Conservation (phyloP, 1,284 basidiomycete genomes). For the Ceratorhiza oryzae-sativae region DNA sequence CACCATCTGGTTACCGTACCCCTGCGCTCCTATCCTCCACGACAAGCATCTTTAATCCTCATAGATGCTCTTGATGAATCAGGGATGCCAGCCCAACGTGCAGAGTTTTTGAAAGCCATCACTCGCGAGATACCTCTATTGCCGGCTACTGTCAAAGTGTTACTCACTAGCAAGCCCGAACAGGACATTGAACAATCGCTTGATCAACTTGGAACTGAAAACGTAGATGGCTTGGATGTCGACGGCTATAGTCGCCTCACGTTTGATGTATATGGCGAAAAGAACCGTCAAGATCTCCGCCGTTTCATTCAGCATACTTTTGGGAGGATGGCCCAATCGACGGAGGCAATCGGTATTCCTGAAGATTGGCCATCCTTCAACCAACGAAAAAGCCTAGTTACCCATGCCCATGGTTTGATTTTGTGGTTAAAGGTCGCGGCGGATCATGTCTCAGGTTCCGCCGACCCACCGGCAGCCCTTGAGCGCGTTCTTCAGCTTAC, state of each 20-base stretch:
- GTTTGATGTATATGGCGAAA: slow-evolving; percentile 27
- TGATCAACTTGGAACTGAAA: neutral
- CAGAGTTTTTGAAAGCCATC: neutral
- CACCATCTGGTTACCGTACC: slow-evolving; percentile 12
- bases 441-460: neutral
- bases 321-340: neutral
- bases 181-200: slow-evolving; percentile 25
- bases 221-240: slow-evolving; percentile 1
- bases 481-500: neutral
- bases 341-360: neutral
- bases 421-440: slow-evolving; percentile 16
- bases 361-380: slow-evolving; percentile 17
- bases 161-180: slow-evolving; percentile 26
- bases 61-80: slow-evolving; percentile 29
- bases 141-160: slow-evolving; percentile 2
- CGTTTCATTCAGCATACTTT: slow-evolving; percentile 8
- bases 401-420: slow-evolving; percentile 20
- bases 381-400: slow-evolving; percentile 2
- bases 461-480: neutral
- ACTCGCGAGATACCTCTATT: slow-evolving; percentile 17
- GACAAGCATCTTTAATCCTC: neutral
- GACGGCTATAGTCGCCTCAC: slow-evolving; percentile 21
- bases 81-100: slow-evolving; percentile 3
- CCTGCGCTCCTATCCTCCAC: neutral
- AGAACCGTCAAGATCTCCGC: slow-evolving; percentile 8